Conservation (phyloP, 495 filamentous ascomycete genomes). For the Glonium stellatum region DNA sequence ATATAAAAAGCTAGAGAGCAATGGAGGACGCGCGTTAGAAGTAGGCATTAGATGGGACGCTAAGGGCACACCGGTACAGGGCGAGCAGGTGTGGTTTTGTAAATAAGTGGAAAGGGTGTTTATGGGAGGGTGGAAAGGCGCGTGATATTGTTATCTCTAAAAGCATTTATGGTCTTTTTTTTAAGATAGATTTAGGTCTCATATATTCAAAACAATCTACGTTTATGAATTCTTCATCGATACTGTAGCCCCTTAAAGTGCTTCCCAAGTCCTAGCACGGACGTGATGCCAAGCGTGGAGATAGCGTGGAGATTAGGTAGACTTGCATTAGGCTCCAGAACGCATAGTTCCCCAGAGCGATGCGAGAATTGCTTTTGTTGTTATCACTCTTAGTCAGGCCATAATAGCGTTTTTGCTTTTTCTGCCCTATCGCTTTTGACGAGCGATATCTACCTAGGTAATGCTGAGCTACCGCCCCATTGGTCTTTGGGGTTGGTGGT, state of each 20-base stretch:
- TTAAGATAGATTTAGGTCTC: no score
- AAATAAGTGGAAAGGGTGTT: not conserved
- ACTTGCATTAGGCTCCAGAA: conserved; percentile 8
- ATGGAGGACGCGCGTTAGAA: not conserved
- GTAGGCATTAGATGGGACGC: not conserved
- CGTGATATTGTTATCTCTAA: no score
- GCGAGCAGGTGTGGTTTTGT: not conserved
- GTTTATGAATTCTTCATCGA: no score
- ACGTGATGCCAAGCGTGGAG: not conserved
- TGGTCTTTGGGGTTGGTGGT: no score
- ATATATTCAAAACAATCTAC: no score
- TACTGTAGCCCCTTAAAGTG: not conserved
- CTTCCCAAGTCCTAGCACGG: not conserved
- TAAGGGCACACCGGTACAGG: not conserved
- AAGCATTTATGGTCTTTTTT: no score
- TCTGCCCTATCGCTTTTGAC: not conserved
- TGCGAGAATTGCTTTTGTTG: not conserved
- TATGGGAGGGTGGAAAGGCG: no score
- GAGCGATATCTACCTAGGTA: not conserved
- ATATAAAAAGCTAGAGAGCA: not conserved
- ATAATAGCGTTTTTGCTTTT: not conserved
- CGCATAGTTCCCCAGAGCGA: conserved; percentile 6
- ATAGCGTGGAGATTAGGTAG: conserved; percentile 9
- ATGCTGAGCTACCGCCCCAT: no score
- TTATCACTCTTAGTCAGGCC: conserved; percentile 3